phyloP scores from a whole-genome alignment of 208 protist genomes.

The Crithidia sp. region DNA sequence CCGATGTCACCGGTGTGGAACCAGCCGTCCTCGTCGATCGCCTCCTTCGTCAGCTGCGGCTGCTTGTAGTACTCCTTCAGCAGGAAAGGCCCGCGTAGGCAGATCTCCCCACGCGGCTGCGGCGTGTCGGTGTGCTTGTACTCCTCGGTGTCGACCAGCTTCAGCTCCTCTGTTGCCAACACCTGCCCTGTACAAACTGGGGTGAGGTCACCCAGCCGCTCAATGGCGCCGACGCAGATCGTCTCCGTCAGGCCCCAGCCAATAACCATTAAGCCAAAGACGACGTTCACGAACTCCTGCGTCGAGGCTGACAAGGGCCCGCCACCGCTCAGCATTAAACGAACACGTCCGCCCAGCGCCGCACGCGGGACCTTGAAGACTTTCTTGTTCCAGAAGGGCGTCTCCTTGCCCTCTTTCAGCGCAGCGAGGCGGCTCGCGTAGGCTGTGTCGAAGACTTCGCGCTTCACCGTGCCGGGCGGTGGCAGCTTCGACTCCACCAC shows the following conservation, averaged over 20 bases:
- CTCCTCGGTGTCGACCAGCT: conserved; percentile 87
- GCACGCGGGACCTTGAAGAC: conserved; percentile 70
- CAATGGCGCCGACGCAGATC: conserved; percentile 57
- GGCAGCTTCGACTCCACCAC: conserved; percentile 78
- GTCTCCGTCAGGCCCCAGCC: conserved; percentile 93
- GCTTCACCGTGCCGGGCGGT: conserved; percentile 57
- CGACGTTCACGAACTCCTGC: conserved; percentile 87
- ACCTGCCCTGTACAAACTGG: conserved; percentile 60
- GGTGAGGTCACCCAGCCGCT: conserved; percentile 57
- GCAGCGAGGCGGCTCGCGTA: conserved; percentile 58
- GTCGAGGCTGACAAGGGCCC: conserved; percentile 72
- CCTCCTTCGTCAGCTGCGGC: conserved; percentile 84
- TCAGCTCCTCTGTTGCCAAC: conserved; percentile 76
- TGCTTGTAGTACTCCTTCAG: conserved; percentile 93
- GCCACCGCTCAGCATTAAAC: conserved; percentile 73
- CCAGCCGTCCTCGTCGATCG: conserved; percentile 80
- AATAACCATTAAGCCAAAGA: conserved; percentile 68
- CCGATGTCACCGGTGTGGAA: conserved; percentile 92
- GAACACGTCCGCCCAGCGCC: conserved; percentile 71
- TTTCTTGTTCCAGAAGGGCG: conserved; percentile 80
- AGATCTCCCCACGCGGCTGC: conserved; percentile 80
- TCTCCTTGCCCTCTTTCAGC: conserved; percentile 65
- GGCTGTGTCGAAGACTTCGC: conserved; percentile 75
- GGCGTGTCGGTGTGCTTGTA: conserved; percentile 80
- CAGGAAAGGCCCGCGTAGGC: conserved; percentile 77